Evolutionary conservation across 176 grass and related monocot species (phyloP).

Genomic region (Carex kokanica): DNA sequence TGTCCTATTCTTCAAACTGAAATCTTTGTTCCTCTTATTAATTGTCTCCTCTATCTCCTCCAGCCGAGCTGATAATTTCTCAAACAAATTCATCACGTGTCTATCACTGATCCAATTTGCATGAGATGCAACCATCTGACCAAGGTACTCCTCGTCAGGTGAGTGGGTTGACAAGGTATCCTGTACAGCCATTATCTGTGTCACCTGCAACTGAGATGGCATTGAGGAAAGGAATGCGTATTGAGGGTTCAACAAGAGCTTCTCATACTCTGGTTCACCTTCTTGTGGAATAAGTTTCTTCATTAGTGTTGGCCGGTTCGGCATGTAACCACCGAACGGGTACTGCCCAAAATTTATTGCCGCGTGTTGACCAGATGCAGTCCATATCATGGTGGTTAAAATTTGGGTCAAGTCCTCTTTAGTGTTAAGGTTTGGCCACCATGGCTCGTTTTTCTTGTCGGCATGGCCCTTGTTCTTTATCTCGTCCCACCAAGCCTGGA

Average conservation of each 20-base stretch:
- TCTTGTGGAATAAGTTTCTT: slow-evolving; percentile 66
- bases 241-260: slow-evolving; percentile 54
- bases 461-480: slow-evolving; percentile 73
- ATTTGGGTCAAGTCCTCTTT: slow-evolving; percentile 38
- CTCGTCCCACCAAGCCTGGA: slow-evolving; percentile 76
- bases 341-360: slow-evolving; percentile 93
- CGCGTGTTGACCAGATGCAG: slow-evolving; percentile 71
- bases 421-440: slow-evolving; percentile 62
- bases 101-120: slow-evolving; percentile 52
- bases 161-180: slow-evolving; percentile 80
- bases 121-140: slow-evolving; percentile 36
- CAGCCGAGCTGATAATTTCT: slow-evolving; percentile 66
- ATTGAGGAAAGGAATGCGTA: slow-evolving; percentile 42
- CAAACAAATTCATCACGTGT: slow-evolving; percentile 57
- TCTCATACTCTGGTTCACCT: slow-evolving; percentile 39
- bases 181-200: slow-evolving; percentile 60
- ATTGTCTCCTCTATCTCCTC: slow-evolving; percentile 72
- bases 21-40: slow-evolving; percentile 54
- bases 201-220: slow-evolving; percentile 66
- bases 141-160: slow-evolving; percentile 87
- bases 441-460: slow-evolving; percentile 91
- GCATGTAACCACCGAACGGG: slow-evolving; percentile 81
- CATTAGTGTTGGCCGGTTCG: slow-evolving; percentile 63
- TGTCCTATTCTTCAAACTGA: slow-evolving; percentile 49
- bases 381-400: slow-evolving; percentile 79